These are phyloP conservation scores for Mycocentrospora acerina DNA, from an alignment of 2,329 filamentous ascomycete genomes.

Conservation along the genomic window DNA sequence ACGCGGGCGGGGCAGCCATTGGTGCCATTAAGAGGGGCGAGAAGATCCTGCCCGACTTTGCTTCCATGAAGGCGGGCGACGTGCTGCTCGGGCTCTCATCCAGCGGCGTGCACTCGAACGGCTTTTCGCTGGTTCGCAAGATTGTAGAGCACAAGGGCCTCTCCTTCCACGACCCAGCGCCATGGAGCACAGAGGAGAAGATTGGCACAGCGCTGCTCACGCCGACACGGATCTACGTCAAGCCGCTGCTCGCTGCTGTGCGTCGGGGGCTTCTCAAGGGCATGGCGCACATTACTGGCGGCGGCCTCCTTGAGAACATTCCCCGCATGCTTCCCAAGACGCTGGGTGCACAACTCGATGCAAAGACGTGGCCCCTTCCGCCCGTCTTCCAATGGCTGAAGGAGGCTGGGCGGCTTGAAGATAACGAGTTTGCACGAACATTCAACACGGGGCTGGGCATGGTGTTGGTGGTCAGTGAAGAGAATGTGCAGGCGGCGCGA, in stretches of 20 bases:
- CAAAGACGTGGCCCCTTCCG: conserved; percentile 72
- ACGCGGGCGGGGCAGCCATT: conserved; percentile 86
- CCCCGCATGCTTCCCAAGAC: conserved; percentile 84
- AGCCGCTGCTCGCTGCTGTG: conserved; percentile 68
- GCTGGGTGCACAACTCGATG: conserved; percentile 80
- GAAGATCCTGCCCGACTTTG: conserved; percentile 72
- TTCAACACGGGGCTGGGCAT: conserved; percentile 97
- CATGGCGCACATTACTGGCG: conserved; percentile 95
- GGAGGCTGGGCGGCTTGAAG: conserved; percentile 66
- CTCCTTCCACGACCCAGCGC: conserved; percentile 69
- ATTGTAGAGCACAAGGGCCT: conserved; percentile 76
- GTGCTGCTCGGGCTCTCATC: conserved; percentile 83
- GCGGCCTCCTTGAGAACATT: conserved; percentile 89
- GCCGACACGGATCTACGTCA: conserved; percentile 93
- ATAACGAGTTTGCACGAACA: conserved; percentile 81
- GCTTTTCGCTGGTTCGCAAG: conserved; percentile 92
- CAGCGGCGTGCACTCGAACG: conserved; percentile 90
- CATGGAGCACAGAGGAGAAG: conserved; percentile 67
- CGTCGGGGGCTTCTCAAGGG: conserved; percentile 74
- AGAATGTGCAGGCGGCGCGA: conserved; percentile 62
- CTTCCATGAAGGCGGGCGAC: conserved; percentile 78
- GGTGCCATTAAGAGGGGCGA: conserved; percentile 71
- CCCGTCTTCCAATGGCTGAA: conserved; percentile 88
- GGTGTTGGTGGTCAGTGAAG: conserved; percentile 76
- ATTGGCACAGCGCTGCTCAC: conserved; percentile 80